Evolutionary conservation across 176 grass and related monocot species (phyloP).

Genomic region (Microstegium vimineum): DNA sequence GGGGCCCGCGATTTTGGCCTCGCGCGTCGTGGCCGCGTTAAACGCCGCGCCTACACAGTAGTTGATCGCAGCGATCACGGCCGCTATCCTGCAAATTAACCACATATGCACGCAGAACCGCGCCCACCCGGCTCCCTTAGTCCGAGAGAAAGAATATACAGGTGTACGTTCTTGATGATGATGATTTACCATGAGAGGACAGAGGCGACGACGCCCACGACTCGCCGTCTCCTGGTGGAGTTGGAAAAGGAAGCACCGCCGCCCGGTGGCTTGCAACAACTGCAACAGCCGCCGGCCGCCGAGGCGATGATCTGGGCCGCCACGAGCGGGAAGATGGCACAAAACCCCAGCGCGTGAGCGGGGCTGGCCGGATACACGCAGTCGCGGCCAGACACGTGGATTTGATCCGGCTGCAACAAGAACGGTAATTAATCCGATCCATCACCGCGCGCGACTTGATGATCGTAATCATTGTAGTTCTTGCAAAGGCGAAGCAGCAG

Average conservation of each 20-base stretch:
- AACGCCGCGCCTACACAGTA: background rate
- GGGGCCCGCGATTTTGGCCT: background rate
- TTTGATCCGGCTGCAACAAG: background rate
- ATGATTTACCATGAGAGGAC: background rate
- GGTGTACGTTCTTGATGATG: background rate
- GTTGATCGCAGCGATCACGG: background rate
- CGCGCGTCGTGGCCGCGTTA: background rate
- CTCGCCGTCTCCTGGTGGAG: background rate
- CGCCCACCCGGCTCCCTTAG: background rate
- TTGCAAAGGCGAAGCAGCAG: background rate
- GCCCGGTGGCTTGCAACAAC: background rate
- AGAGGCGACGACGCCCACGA: background rate
- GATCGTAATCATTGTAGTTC: background rate
- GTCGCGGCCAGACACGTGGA: background rate
- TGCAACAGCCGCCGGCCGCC: background rate
- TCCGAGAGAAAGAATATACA: too few relatives aligned
- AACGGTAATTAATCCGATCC: background rate
- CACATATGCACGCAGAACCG: too few relatives aligned
- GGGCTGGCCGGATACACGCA: conserved; percentile 19
- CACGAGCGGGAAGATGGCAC: background rate
- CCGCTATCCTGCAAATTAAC: background rate
- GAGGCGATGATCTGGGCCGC: background rate
- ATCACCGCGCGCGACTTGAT: background rate
- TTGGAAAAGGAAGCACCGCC: background rate
- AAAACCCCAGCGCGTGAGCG: background rate